phyloP scores from a whole-genome alignment of 148 eudicot genomes.

The Silene latifolia region DNA sequence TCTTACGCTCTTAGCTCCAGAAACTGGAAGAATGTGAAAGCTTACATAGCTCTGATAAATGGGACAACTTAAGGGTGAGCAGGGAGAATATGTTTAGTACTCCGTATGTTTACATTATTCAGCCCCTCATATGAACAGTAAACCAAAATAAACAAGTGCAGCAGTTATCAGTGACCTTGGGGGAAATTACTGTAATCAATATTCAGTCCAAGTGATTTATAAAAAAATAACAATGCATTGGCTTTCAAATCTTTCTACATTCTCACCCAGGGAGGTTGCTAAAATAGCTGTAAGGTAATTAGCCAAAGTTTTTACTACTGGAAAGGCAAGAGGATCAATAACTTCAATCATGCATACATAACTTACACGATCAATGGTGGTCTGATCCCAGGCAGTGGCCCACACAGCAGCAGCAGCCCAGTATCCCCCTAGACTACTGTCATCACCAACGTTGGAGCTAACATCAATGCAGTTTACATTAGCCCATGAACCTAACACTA shows the following conservation, averaged over 20 bases:
- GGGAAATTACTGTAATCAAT: not conserved
- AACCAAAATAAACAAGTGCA: not conserved
- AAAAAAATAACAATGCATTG: not conserved
- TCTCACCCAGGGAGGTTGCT: not conserved
- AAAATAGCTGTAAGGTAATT: not conserved
- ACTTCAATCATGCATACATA: conserved; percentile 6
- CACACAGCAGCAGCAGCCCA: conserved; percentile 96
- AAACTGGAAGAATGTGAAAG: not conserved
- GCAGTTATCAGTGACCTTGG: not conserved
- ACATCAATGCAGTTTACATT: conserved; percentile 34
- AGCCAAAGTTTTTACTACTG: not conserved
- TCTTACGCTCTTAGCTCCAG: not conserved
- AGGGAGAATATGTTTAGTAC: not conserved
- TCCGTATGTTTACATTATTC: not conserved
- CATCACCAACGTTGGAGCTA: conserved; percentile 53
- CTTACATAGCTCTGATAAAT: not conserved
- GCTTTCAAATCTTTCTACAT: not conserved
- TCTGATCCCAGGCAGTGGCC: conserved; percentile 92
- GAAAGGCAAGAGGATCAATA: not conserved
- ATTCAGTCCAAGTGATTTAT: not conserved
- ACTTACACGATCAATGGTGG: conserved; percentile 87
- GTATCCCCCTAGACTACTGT: conserved; percentile 56
- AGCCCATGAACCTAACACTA: conserved; percentile 82
- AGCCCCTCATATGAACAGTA: not conserved
- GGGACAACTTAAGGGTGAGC: not conserved